Percentiles rank a stretch among this genome's conserved stretches.
These are phyloP conservation scores for Neopestalotiopsis sp. DNA, from an alignment of 2,329 filamentous ascomycete species.

Conservation along the genomic window DNA sequence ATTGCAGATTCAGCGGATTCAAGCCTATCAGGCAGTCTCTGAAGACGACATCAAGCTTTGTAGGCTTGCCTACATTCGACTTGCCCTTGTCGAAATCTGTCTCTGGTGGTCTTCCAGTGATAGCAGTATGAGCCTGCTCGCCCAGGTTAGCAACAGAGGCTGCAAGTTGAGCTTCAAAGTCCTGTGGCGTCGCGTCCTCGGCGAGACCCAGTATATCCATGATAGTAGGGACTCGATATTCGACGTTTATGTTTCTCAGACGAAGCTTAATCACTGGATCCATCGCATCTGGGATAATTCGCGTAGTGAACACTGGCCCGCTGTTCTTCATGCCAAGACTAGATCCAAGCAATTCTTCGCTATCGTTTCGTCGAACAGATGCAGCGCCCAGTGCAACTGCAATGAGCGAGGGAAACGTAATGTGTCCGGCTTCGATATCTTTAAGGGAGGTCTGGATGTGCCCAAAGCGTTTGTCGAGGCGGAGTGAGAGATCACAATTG, in stretches of 20 bases:
- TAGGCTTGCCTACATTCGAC: slow-evolving; percentile 54
- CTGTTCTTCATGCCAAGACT: slow-evolving; percentile 33
- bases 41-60: slow-evolving; percentile 76
- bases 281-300: slow-evolving; percentile 92
- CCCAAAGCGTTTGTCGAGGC: slow-evolving; percentile 74
- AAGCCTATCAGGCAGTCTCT: slow-evolving; percentile 83
- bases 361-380: slow-evolving; percentile 65
- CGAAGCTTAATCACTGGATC: slow-evolving; percentile 91
- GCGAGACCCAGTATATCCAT: slow-evolving; percentile 78
- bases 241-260: slow-evolving; percentile 81
- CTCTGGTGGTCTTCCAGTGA: slow-evolving; percentile 41
- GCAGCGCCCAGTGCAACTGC: slow-evolving; percentile 76
- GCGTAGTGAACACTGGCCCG: slow-evolving; percentile 75
- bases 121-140: slow-evolving; percentile 62
- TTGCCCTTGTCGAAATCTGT: slow-evolving; percentile 28
- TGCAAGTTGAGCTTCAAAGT: slow-evolving; percentile 77
- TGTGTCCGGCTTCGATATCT: slow-evolving; percentile 76
- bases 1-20: slow-evolving; percentile 76
- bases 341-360: slow-evolving; percentile 74
- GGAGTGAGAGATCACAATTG: slow-evolving; percentile 64
- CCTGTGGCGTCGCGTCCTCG: slow-evolving; percentile 71
- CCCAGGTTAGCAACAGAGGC: slow-evolving; percentile 81
- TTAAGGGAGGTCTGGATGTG: slow-evolving; percentile 61
- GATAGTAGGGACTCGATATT: slow-evolving; percentile 85
- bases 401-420: slow-evolving; percentile 82